Base-by-base conservation (phyloP, 768 basidiomycete species). In the Hygrophoropsis aurantiaca region DNA sequence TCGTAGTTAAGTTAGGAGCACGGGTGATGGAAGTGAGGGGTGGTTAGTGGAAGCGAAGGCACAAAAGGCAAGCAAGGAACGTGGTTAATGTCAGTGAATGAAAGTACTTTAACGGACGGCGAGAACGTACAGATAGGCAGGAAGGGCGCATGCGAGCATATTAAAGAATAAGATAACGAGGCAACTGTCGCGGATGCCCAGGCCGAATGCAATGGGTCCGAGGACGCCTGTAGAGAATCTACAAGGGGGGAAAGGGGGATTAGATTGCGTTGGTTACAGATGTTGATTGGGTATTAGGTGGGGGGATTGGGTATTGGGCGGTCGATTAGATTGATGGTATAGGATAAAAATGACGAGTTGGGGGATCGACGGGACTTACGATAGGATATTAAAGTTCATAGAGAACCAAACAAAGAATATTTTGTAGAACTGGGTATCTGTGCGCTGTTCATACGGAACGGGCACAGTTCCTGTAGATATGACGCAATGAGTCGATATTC, bases 371-470 rank as follows among this genome's bases (percentile, higher is more conserved):
- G 38, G 16, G n/a, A 60, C 73, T 21, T 23, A 84, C 65, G 73
- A 74, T 15, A 84, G 67, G 21, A 86, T 76, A 54, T 85, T 85
- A 62, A 84, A 75, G 58, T 84, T 85, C 44, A 79, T 74, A 7
- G 85, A 80, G 56, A 86, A 82, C 85, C 85, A 87, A 4, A 86
- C 71, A 56, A 83, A 82, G 68, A 86, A 86, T 55, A 85, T 64
- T 50, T 86, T 82, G 55, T 78, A 79, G 42, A 79, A 74, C 38
- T 78, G 75, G n/a, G 68, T 75, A 55, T 86, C 84, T 8, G 57
- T 72, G 38, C 84, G 75, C 35, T 78, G 67, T 21, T 75, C 74
- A 2, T 61, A 53, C 1, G 75, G 60, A 2, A 80, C 75, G 3
- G 85, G 85, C 16, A 74, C 61, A 19, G 80, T 84, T 0, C 84